phyloP scores from a whole-genome alignment of 352 stramenopile genomes.

The Phytophthora kernoviae region DNA sequence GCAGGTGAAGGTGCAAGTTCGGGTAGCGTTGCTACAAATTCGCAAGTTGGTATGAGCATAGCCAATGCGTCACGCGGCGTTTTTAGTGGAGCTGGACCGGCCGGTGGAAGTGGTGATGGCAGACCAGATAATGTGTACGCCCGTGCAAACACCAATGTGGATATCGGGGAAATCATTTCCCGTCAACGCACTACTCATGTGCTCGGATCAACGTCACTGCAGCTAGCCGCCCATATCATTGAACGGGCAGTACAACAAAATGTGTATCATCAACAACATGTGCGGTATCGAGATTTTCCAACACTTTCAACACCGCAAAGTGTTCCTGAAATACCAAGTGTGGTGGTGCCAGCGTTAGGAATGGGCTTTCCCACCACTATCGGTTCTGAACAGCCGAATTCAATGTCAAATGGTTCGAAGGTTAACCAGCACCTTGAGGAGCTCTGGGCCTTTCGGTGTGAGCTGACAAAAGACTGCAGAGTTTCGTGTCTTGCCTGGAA shows the following conservation, averaged over 20 bases:
- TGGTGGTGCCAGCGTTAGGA: slow-evolving; percentile 17
- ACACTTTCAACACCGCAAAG: slow-evolving; percentile 22
- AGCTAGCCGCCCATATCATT: slow-evolving; percentile 67
- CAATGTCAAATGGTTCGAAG: slow-evolving; percentile 4
- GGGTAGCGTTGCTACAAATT: slow-evolving; percentile 42
- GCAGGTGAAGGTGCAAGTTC: slow-evolving; percentile 32
- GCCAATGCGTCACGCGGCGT: slow-evolving; percentile 50
- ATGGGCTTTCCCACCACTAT: slow-evolving; percentile 20
- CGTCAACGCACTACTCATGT: slow-evolving; percentile 71
- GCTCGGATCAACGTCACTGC: slow-evolving; percentile 58
- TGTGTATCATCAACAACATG: slow-evolving; percentile 83
- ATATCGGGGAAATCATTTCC: slow-evolving; percentile 75
- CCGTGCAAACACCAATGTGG: slow-evolving; percentile 72
- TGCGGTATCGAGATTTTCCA: slow-evolving; percentile 85
- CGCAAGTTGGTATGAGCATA: slow-evolving; percentile 47
- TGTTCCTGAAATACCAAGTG: slow-evolving; percentile 15
- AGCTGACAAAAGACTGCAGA: slow-evolving; percentile 55
- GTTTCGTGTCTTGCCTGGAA: slow-evolving; percentile 90
- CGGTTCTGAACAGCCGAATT: slow-evolving; percentile 4
- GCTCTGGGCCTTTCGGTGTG: slow-evolving; percentile 79
- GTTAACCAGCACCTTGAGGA: slow-evolving; percentile 49
- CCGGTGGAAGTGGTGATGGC: slow-evolving; percentile 42
- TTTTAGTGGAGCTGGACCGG: slow-evolving; percentile 33
- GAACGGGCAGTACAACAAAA: slow-evolving; percentile 91
- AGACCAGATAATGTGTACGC: slow-evolving; percentile 67